Evolutionary conservation across 768 basidiomycete genomes (phyloP).

Genomic region (Suillus subalutaceus): DNA sequence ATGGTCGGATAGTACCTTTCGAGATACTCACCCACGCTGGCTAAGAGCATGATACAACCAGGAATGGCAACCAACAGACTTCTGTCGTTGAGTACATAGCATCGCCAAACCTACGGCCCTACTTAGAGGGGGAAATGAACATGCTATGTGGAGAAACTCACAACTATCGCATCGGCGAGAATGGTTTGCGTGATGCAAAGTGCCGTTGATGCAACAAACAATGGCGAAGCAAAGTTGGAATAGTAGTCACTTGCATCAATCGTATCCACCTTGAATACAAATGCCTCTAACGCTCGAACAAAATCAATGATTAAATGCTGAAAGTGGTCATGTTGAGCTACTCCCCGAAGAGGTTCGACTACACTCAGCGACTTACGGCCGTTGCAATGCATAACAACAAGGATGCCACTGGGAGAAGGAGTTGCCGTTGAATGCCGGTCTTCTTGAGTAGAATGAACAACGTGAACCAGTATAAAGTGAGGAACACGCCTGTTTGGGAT

Average conservation of each 20-base stretch:
- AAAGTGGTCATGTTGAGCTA: not conserved
- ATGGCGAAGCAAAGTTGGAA: not conserved
- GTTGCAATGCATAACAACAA: not conserved
- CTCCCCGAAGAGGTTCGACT: not conserved
- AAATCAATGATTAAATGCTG: not conserved
- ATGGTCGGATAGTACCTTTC: not conserved
- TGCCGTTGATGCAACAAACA: not conserved
- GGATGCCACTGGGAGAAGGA: slow-evolving; percentile 1
- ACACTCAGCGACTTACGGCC: not conserved
- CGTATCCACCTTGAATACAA: not conserved
- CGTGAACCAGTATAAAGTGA: not conserved
- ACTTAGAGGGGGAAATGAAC: not conserved
- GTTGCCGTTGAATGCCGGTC: not conserved
- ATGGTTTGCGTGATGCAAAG: not conserved
- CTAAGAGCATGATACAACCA: not conserved
- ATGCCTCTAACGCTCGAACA: not conserved
- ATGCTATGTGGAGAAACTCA: not conserved
- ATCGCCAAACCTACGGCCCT: not conserved
- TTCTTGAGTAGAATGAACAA: not conserved
- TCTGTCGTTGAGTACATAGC: not conserved
- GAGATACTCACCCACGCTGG: not conserved
- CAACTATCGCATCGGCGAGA: not conserved
- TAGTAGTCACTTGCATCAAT: not conserved
- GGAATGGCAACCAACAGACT: not conserved
- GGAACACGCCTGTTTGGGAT: not conserved